A percentile compares a stretch with the other conserved stretches of the same genome.
phyloP scores from a whole-genome alignment of 148 eudicot species.

The Diospyros lotus region DNA sequence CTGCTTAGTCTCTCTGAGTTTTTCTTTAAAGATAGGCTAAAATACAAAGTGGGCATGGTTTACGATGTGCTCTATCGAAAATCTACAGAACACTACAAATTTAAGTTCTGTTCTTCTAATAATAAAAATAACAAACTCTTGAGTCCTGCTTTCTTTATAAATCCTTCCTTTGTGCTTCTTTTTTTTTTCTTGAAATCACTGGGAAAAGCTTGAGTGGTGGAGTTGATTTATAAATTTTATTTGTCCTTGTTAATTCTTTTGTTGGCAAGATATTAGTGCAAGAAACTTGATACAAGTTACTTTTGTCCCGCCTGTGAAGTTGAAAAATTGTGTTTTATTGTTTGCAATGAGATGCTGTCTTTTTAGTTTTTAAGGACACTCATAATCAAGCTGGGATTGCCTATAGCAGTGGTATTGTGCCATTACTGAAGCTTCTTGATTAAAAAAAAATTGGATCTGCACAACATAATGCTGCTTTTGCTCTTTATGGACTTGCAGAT shows the following conservation, averaged over 20 bases:
- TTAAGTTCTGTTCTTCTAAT: too few species aligned
- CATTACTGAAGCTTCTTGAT: constrained; percentile 78
- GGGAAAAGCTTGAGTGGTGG: neutral
- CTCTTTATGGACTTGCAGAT: constrained; percentile 93
- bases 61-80: too few species aligned
- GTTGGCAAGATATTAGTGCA: neutral
- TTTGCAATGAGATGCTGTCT: constrained; percentile 7
- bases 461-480: constrained; percentile 96
- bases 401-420: constrained; percentile 68
- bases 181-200: neutral
- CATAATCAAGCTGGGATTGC: constrained; percentile 96
- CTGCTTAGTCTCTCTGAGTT: too few species aligned
- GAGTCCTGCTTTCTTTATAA: too few species aligned
- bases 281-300: too few species aligned
- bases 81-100: too few species aligned
- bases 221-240: neutral
- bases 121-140: too few species aligned
- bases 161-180: too few species aligned
- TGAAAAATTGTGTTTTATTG: neutral
- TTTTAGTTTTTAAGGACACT: constrained; percentile 65
- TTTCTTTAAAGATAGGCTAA: too few species aligned
- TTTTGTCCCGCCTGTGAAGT: neutral
- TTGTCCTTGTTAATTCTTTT: neutral
- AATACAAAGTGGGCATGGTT: too few species aligned
- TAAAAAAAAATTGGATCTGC: constrained; percentile 70